A percentile compares a stretch with the other conserved stretches of the same genome.
These are phyloP conservation scores for Stentor coeruleus DNA, from an alignment of 73 alveolate species.

Conservation along the genomic window DNA sequence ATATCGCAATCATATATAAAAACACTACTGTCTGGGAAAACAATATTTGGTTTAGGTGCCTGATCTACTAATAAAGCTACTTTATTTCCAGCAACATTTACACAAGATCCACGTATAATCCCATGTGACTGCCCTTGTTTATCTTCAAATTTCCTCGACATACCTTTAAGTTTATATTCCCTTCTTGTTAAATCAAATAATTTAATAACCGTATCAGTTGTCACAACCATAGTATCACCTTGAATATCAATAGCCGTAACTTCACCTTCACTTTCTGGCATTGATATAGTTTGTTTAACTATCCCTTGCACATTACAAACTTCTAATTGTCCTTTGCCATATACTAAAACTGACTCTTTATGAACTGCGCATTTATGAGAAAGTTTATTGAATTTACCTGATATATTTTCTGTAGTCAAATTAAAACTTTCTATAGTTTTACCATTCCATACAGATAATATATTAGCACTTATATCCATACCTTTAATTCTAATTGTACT, in stretches of 20 bases:
- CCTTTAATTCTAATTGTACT: conserved; percentile 83
- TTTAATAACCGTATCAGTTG: conserved; percentile 48
- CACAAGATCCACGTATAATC: conserved; percentile 73
- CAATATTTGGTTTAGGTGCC: conserved; percentile 70
- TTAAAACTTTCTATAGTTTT: conserved; percentile 79
- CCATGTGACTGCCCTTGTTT: conserved; percentile 83
- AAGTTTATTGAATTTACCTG: conserved; percentile 68
- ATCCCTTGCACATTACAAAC: conserved; percentile 88
- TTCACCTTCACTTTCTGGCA: conserved; percentile 92
- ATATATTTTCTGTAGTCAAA: conserved; percentile 42
- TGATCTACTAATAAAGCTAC: conserved; percentile 87
- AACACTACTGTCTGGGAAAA: conserved; percentile 83
- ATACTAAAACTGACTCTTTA: conserved; percentile 72
- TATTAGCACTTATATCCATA: conserved; percentile 73
- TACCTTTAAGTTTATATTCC: conserved; percentile 76
- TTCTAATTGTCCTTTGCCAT: conserved; percentile 72
- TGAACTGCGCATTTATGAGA: conserved; percentile 79
- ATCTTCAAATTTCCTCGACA: conserved; percentile 91
- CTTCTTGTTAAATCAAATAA: conserved; percentile 91
- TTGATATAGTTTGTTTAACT: conserved; percentile 73
- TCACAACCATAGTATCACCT: conserved; percentile 69
- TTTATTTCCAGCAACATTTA: conserved; percentile 89
- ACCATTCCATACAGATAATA: conserved; percentile 85
- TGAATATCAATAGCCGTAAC: conserved; percentile 69
- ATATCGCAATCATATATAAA: conserved; percentile 89